Conservation (phyloP, 306 rosid species). For the Ormosia emarginata region DNA sequence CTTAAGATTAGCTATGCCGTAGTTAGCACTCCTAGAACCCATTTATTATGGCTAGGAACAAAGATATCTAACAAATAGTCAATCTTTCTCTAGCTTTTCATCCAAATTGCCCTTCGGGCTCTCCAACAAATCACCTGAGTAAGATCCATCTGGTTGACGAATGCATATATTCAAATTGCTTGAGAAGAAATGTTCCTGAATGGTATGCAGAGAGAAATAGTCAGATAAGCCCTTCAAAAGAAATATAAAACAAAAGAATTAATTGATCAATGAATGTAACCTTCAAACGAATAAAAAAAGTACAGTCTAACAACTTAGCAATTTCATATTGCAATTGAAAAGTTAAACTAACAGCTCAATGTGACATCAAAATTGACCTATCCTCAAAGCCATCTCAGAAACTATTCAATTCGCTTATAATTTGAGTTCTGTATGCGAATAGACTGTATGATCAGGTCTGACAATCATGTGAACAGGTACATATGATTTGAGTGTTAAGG, state of each 20-base stretch:
- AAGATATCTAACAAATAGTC: conserved; percentile 32
- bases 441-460: neutral
- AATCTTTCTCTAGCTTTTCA: conserved; percentile 49
- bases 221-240: conserved; percentile 16
- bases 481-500: neutral
- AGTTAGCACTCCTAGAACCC: conserved; percentile 59
- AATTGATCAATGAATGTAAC: neutral
- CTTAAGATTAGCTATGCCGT: conserved; percentile 42
- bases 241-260: neutral
- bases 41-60: conserved; percentile 39
- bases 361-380: neutral
- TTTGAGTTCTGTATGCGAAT: neutral
- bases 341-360: neutral
- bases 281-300: neutral
- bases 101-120: conserved; percentile 69
- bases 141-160: conserved; percentile 91
- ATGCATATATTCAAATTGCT: conserved; percentile 86
- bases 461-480: neutral
- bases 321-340: neutral
- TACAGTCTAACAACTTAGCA: neutral
- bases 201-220: conserved; percentile 18
- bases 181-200: conserved; percentile 71
- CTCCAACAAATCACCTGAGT: conserved; percentile 69
- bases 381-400: neutral
- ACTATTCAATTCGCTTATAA: neutral